These are phyloP conservation scores for Silene coronaria DNA, from an alignment of 179 eudicot genomes.

Conservation along the genomic window DNA sequence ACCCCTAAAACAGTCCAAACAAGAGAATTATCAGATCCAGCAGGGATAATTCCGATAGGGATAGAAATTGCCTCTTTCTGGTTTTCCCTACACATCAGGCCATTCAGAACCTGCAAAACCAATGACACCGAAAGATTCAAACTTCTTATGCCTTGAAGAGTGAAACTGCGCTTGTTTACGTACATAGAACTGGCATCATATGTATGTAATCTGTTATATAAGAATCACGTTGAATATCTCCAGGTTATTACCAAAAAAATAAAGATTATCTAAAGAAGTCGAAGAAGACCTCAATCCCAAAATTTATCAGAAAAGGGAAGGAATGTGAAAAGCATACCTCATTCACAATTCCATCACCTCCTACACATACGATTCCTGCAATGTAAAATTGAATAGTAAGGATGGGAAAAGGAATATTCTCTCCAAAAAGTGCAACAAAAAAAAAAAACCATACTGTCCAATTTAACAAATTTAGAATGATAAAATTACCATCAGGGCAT, in stretches of 20 bases:
- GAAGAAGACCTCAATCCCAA: neutral
- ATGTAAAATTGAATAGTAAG: conserved; percentile 15
- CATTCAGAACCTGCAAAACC: conserved; percentile 75
- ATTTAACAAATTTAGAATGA: conserved; percentile 1
- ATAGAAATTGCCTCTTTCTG: conserved; percentile 91
- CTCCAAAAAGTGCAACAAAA: conserved; percentile 2
- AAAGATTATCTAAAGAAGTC: neutral
- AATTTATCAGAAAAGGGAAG: neutral
- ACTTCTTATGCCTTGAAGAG: neutral
- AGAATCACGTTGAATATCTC: neutral
- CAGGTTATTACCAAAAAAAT: neutral
- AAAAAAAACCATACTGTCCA: neutral
- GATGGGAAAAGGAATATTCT: neutral
- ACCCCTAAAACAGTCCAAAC: conserved; percentile 99
- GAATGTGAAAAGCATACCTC: conserved; percentile 49
- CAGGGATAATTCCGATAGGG: conserved; percentile 95
- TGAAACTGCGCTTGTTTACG: conserved; percentile 1
- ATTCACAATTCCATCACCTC: conserved; percentile 97
- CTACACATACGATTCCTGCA: conserved; percentile 89
- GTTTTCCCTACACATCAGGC: conserved; percentile 71
- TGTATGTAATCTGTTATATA: neutral
- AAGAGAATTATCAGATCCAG: conserved; percentile 97
- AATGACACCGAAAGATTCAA: neutral
- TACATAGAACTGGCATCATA: neutral
- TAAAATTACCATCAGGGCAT: conserved; percentile 84